These are phyloP conservation scores for Corylus heterophylla DNA, from an alignment of 306 rosid species.

Conservation along the genomic window DNA sequence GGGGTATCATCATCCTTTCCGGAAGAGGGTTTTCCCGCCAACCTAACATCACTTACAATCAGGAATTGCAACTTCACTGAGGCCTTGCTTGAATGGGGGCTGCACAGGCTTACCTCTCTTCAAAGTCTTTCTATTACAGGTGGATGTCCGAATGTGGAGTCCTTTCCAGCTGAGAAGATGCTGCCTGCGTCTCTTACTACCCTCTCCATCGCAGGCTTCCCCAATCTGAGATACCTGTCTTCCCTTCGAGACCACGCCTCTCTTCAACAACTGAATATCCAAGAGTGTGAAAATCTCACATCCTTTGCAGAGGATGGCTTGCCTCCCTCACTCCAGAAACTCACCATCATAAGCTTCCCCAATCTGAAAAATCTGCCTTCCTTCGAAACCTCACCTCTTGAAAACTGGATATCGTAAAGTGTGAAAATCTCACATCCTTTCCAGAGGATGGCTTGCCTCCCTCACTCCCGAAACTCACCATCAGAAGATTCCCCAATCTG, in stretches of 20 bases:
- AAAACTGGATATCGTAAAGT: accelerated
- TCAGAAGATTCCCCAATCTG: too few species aligned
- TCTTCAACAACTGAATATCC: not conserved
- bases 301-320: not conserved
- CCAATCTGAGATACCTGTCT: not conserved
- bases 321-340: not conserved
- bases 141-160: not conserved
- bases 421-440: too few species aligned
- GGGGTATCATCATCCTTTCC: not conserved
- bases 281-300: not conserved
- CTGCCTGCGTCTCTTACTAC: conserved; percentile 15
- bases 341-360: too few species aligned
- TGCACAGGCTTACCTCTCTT: conserved; percentile 27
- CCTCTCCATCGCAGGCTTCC: conserved; percentile 9
- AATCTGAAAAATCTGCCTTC: too few species aligned
- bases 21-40: conserved; percentile 9
- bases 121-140: not conserved
- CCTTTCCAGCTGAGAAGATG: conserved; percentile 15
- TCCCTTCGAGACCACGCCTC: conserved; percentile 23
- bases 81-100: conserved; percentile 8
- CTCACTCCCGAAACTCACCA: too few species aligned
- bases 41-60: not conserved
- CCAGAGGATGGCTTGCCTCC: too few species aligned
- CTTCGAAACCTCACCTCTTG: too few species aligned
- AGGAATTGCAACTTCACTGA: not conserved